Evolutionary conservation across 2,329 filamentous ascomycete genomes (phyloP).

Genomic region (Cyphellophora europaea): DNA sequence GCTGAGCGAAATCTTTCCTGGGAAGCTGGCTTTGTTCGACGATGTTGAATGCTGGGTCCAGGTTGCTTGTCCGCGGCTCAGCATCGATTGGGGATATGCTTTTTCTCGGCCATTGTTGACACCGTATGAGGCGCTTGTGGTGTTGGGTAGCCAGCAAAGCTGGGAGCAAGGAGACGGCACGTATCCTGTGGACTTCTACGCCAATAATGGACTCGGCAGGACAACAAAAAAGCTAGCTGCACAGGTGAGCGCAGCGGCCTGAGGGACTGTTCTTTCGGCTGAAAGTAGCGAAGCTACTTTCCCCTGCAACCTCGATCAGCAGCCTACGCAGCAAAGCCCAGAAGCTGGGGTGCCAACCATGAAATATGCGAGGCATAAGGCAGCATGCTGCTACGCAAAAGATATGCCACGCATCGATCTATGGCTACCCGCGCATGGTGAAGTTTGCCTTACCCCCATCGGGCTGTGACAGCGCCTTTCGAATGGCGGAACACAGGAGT

Average conservation of each 20-base stretch:
- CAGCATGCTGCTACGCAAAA: no score
- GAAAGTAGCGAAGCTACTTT: no score
- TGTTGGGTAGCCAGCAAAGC: slow-evolving; percentile 68
- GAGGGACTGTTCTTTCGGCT: no score
- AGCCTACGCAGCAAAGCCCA: no score
- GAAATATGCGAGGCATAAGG: no score
- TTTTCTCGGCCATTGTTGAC: slow-evolving; percentile 83
- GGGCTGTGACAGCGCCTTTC: no score
- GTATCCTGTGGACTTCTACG: slow-evolving; percentile 99
- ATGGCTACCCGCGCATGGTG: no score
- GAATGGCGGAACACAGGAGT: no score
- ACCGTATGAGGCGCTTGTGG: slow-evolving; percentile 88
- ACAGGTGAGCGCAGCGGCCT: slow-evolving; percentile 12
- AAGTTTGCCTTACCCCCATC: no score
- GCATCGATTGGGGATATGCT: slow-evolving; percentile 98
- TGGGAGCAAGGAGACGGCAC: slow-evolving; percentile 55
- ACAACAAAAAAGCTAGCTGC: slow-evolving; percentile 43
- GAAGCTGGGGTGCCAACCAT: no score
- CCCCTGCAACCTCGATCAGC: no score
- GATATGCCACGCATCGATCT: no score
- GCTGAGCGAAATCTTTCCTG: slow-evolving; percentile 91
- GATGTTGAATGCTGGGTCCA: slow-evolving; percentile 98
- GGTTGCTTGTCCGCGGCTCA: slow-evolving; percentile 89
- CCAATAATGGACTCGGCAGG: slow-evolving; percentile 78
- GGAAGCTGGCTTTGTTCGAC: slow-evolving; percentile 83